phyloP scores from a whole-genome alignment of 305 asterid species.

The Ajuga reptans region DNA sequence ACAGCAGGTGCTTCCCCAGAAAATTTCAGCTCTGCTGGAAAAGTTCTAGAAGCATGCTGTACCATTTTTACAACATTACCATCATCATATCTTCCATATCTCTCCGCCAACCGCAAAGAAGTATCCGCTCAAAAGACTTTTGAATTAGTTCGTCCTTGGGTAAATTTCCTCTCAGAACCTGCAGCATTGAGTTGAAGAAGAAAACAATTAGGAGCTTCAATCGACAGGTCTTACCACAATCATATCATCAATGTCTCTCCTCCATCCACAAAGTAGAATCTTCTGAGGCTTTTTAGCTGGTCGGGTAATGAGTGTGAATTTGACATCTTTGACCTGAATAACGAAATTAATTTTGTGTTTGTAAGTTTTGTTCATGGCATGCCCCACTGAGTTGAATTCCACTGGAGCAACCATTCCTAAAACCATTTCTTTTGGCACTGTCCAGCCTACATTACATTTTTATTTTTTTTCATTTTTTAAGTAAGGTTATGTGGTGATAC shows the following conservation, averaged over 20 bases:
- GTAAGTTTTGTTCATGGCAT: constrained; percentile 54
- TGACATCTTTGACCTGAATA: constrained; percentile 87
- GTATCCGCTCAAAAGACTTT: constrained; percentile 74
- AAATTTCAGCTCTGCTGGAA: constrained; percentile 25
- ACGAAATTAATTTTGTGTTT: constrained; percentile 65
- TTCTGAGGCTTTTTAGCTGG: constrained; percentile 88
- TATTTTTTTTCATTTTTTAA: constrained; percentile 15
- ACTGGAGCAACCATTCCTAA: constrained; percentile 36
- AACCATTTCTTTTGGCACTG: constrained; percentile 37
- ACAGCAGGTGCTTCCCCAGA: constrained; percentile 27
- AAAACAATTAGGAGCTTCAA: constrained; percentile 64
- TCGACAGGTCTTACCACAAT: constrained; percentile 79
- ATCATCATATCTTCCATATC: constrained; percentile 92
- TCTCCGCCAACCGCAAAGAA: constrained; percentile 93
- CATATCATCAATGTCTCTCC: constrained; percentile 97
- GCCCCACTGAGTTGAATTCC: constrained; percentile 47
- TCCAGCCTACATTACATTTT: constrained; percentile 28
- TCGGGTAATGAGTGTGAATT: constrained; percentile 57
- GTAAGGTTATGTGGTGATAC: constrained; percentile 8
- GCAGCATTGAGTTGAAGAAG: constrained; percentile 73
- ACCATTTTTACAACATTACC: constrained; percentile 51
- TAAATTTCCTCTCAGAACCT: constrained; percentile 66
- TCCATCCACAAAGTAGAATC: constrained; percentile 98
- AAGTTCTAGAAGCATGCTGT: constrained; percentile 34
- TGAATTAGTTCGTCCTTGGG: constrained; percentile 53